These are phyloP conservation scores for Lecanicillium sp. DNA, from an alignment of 2,329 filamentous ascomycete species.

Conservation along the genomic window DNA sequence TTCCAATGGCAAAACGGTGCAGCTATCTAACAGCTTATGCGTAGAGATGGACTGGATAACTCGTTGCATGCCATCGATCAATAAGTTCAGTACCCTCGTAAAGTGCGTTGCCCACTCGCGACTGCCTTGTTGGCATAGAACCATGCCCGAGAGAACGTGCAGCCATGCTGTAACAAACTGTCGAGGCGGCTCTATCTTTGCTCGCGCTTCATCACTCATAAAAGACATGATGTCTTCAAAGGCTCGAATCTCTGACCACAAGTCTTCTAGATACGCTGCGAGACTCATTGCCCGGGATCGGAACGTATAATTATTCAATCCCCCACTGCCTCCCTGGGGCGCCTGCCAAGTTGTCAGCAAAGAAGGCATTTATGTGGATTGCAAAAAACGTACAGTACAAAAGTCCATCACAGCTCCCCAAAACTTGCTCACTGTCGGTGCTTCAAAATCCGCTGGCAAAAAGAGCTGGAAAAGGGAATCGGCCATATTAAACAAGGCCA, in stretches of 20 bases:
- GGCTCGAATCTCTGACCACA: conserved; percentile 17
- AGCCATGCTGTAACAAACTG: conserved; percentile 33
- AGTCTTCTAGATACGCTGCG: conserved; percentile 13
- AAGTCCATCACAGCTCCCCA: conserved; percentile 31
- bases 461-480: conserved; percentile 34
- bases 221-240: conserved; percentile 21
- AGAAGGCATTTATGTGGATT: no score
- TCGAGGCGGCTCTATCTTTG: conserved; percentile 23
- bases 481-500: conserved; percentile 32
- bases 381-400: background rate
- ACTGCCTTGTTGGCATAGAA: conserved; percentile 17
- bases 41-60: conserved; percentile 25
- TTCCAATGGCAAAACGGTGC: conserved; percentile 33
- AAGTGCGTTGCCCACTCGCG: conserved; percentile 21
- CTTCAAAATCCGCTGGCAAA: conserved; percentile 25
- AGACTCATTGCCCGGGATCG: conserved; percentile 7
- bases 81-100: conserved; percentile 18
- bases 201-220: conserved; percentile 18
- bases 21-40: conserved; percentile 23
- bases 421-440: conserved; percentile 30
- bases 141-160: conserved; percentile 29
- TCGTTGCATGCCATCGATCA: conserved; percentile 27
- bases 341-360: background rate
- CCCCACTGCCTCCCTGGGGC: no score
- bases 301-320: conserved; percentile 8